Base-by-base conservation (phyloP, 202 grass and related monocot species). In the Alloteropsis angusta region DNA sequence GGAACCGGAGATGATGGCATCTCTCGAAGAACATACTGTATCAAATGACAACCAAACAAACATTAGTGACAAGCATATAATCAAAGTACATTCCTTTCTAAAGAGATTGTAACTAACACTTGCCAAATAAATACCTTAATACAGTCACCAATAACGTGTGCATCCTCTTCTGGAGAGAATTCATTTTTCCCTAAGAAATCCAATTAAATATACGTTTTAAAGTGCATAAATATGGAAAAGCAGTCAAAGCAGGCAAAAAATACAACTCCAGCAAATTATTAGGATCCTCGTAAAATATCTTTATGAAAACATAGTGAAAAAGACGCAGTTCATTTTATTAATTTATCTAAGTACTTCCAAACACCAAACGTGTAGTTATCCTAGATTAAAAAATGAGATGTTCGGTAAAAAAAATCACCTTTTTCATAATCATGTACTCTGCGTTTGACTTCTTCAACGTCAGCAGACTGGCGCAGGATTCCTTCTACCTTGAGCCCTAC, bases 391-490 rank as follows among this genome's bases (percentile, higher is more conserved):
- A 58, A 81, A 30, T 10, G 58, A 59, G 59, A 60, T 4, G 63
- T 65, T 25, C 59, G 42, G 64, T 32, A 60, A 68, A 61, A 85
- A 46, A 65, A 87, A 83, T 83, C 22, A 95, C 92, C 96, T 66
- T 96, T 93, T 83, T 99, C 96, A 68, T 99, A 99, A 82, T 93
- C 90, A 45, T 41, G 79, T 85, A 99, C 69, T 90, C 96, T 91
- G 62, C 86, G 83, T 75, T 96, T 89, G 75, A 99, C 96, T 85
- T 98, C 96, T 98, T 98, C 96, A 77, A 98, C 96, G 74, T 98
- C 96, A 88, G 96, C 96, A 77, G 96, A 98, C 75, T 98, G 96
- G 39, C 96, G 86, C 62, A 98, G 87, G 65, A 98, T 86, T 64
- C 96, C 96, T 91, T 99, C 96, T 80, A 95, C 90, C 85, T 99